phyloP scores from a whole-genome alignment of 352 stramenopile genomes.

The Pythium periplocum region DNA sequence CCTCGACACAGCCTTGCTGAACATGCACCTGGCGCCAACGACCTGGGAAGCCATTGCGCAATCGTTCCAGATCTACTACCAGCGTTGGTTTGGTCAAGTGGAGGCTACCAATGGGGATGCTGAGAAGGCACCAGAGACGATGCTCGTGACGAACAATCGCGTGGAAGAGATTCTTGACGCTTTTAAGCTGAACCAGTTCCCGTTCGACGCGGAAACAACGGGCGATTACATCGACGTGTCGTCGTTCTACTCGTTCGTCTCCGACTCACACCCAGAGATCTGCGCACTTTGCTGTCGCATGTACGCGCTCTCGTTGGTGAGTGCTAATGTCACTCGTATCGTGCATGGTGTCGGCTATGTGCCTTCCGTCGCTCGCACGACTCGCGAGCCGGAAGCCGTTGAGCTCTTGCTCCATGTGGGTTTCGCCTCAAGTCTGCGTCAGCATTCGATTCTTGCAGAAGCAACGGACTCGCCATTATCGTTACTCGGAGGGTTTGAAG shows the following conservation, averaged over 20 bases:
- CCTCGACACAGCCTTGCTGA: constrained; percentile 46
- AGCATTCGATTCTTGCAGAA: constrained; percentile 1
- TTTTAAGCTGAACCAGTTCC: constrained; percentile 65
- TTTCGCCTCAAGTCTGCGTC: constrained; percentile 47
- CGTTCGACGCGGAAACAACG: constrained; percentile 66
- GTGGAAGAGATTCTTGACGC: constrained; percentile 50
- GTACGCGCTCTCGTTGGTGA: constrained; percentile 61
- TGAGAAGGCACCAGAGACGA: not conserved
- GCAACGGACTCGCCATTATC: not conserved
- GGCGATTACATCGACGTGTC: constrained; percentile 74
- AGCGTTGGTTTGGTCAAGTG: constrained; percentile 46
- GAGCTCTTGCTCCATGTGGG: constrained; percentile 65
- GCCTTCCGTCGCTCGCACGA: constrained; percentile 46
- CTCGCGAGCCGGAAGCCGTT: constrained; percentile 32
- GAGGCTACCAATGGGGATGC: not conserved
- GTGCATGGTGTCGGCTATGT: constrained; percentile 62
- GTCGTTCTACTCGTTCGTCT: constrained; percentile 84
- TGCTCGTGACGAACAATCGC: constrained; percentile 23
- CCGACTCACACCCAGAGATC: constrained; percentile 73
- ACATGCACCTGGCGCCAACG: constrained; percentile 40
- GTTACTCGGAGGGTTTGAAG: constrained; percentile 8
- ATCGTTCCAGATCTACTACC: constrained; percentile 69
- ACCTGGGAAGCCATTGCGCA: constrained; percentile 49
- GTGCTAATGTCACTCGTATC: constrained; percentile 44
- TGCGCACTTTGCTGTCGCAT: constrained; percentile 73